Evolutionary conservation across 805 yeast genomes (phyloP).

Genomic region (Starmerella potacharoeniae): DNA sequence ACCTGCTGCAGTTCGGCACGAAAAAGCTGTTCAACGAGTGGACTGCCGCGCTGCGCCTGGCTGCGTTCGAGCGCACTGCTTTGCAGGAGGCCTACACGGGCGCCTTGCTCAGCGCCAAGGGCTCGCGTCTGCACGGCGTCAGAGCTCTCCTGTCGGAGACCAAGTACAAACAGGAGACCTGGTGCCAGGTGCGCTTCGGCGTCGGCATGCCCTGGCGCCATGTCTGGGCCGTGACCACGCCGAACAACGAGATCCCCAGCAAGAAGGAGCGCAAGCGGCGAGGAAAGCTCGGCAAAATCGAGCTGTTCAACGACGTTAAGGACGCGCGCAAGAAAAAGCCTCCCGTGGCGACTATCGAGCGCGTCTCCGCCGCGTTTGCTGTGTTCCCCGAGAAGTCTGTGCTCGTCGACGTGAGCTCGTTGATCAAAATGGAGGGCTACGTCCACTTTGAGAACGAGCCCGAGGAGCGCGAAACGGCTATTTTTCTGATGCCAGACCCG

Average conservation of each 20-base stretch:
- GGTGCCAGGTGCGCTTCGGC: constrained; percentile 92
- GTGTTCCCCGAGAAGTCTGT: constrained; percentile 80
- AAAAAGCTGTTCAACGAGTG: constrained; percentile 56
- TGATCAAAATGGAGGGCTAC: constrained; percentile 79
- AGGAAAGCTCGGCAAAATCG: constrained; percentile 47
- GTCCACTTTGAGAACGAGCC: constrained; percentile 39
- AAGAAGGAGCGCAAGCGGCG: constrained; percentile 32
- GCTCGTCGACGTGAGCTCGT: constrained; percentile 74
- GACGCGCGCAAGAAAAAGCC: constrained; percentile 37
- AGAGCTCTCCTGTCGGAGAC: constrained; percentile 74
- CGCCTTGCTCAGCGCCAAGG: constrained; percentile 83
- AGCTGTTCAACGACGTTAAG: constrained; percentile 75
- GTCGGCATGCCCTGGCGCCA: constrained; percentile 97
- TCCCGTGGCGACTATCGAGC: constrained; percentile 67
- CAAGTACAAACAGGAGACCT: constrained; percentile 78
- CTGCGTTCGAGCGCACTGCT: constrained; percentile 68
- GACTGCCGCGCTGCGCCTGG: constrained; percentile 72
- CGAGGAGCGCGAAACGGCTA: constrained; percentile 37
- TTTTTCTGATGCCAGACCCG: constrained; percentile 72
- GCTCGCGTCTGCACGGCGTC: constrained; percentile 76
- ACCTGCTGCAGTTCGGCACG: constrained; percentile 64
- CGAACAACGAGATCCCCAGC: constrained; percentile 32
- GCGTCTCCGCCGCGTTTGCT: constrained; percentile 67
- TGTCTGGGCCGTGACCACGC: constrained; percentile 79
- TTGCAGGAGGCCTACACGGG: constrained; percentile 96